Conservation (phyloP, 2,329 filamentous ascomycete species). For the Fusarium marasasianum region DNA sequence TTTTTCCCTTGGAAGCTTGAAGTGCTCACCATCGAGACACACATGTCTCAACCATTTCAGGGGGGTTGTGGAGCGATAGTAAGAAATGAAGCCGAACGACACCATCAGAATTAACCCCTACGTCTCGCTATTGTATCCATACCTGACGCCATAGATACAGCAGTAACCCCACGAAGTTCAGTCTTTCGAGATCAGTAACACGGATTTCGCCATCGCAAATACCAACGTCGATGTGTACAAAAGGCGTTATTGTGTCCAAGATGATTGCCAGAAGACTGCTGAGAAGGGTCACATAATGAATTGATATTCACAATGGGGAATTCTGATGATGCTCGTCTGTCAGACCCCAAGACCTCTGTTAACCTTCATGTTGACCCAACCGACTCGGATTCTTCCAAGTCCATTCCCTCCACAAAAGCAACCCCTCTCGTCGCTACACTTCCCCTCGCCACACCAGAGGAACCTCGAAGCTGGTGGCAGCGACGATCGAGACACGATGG, state of each 20-base stretch:
- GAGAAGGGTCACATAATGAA: rapidly evolving
- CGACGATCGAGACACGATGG: not conserved
- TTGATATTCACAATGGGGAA: not conserved
- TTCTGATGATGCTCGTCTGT: not conserved
- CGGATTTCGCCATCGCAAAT: not conserved
- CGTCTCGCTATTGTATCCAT: not conserved
- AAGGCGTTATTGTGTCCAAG: not conserved
- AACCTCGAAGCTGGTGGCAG: not conserved
- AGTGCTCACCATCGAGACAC: not conserved
- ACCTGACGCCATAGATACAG: not conserved
- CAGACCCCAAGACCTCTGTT: not conserved
- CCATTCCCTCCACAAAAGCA: not conserved
- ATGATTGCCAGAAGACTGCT: not conserved
- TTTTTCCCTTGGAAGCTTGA: not conserved
- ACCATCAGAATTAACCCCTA: no score
- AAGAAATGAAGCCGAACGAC: no score
- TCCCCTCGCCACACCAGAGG: not conserved
- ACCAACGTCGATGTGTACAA: not conserved
- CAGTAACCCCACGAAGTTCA: not conserved
- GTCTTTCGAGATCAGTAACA: not conserved
- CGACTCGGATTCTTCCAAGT: not conserved
- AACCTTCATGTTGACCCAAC: not conserved
- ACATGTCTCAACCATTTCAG: not conserved
- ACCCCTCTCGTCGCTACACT: not conserved
- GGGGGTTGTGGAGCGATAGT: not conserved